A percentile compares a stretch with the other conserved stretches of the same genome.
Conservation (phyloP, 768 basidiomycete genomes). For the Phaffia australis region DNA sequence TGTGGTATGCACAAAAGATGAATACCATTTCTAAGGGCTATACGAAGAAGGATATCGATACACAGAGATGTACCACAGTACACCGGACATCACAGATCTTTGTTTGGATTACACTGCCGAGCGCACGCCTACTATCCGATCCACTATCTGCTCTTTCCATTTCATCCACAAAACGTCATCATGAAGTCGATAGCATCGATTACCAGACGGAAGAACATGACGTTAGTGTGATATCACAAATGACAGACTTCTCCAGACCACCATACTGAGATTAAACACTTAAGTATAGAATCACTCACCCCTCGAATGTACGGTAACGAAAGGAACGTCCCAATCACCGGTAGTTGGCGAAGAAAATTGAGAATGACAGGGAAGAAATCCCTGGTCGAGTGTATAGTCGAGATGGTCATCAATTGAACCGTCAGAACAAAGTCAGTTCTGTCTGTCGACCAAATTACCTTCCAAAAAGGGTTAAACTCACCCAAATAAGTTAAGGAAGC, state of each 20-base stretch:
- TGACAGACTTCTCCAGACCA: not conserved
- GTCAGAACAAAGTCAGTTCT: not conserved
- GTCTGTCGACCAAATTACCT: not conserved
- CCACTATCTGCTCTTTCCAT: slow-evolving; percentile 49
- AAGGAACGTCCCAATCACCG: slow-evolving; percentile 75
- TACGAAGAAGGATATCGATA: too few relatives aligned
- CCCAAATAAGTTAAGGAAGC: slow-evolving; percentile 97
- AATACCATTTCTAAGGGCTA: too few relatives aligned
- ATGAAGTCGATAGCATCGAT: slow-evolving; percentile 1
- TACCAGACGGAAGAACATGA: slow-evolving; percentile 18
- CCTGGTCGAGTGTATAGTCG: slow-evolving; percentile 41
- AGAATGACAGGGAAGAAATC: slow-evolving; percentile 99
- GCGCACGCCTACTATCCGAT: slow-evolving; percentile 67
- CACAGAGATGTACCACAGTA: too few relatives aligned
- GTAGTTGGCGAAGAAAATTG: slow-evolving; percentile 89
- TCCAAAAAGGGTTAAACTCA: slow-evolving; percentile 41
- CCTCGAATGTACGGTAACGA: slow-evolving; percentile 76
- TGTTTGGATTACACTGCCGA: slow-evolving; percentile 52
- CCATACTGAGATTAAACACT: not conserved
- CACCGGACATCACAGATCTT: too few relatives aligned
- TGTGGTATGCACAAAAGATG: too few relatives aligned
- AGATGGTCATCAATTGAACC: not conserved
- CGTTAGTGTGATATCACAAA: not conserved
- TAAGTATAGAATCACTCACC: slow-evolving; percentile 41
- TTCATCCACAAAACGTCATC: not conserved